A percentile compares a stretch with the other conserved stretches of the same genome.
Conservation (phyloP, 2,329 filamentous ascomycete species). For the Phyllosticta paracitricarpa region DNA sequence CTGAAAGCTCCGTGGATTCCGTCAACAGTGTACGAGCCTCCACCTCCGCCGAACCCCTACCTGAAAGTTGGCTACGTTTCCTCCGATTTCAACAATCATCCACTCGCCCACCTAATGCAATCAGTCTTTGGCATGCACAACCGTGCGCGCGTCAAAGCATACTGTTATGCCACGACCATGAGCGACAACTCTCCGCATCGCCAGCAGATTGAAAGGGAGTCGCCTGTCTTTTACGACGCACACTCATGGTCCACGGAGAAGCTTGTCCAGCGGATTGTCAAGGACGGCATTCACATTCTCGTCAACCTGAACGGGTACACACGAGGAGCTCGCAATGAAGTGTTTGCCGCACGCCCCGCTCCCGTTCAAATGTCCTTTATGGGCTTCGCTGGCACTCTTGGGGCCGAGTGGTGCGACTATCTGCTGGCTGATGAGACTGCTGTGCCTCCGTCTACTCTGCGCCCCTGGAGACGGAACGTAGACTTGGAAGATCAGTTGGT, state of each 20-base stretch:
- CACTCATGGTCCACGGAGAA: slow-evolving; percentile 78
- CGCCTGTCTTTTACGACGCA: slow-evolving; percentile 82
- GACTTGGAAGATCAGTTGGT: slow-evolving; percentile 57
- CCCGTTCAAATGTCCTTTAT: slow-evolving; percentile 99
- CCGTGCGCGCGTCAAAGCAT: slow-evolving; percentile 61
- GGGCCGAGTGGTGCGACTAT: slow-evolving; percentile 98
- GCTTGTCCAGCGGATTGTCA: slow-evolving; percentile 74
- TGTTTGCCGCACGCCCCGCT: slow-evolving; percentile 88
- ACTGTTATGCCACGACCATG: slow-evolving; percentile 89
- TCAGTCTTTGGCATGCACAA: slow-evolving; percentile 94
- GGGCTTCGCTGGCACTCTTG: slow-evolving; percentile 93
- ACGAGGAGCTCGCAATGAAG: slow-evolving; percentile 88
- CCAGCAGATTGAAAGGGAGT: slow-evolving; percentile 84
- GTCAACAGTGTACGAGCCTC: slow-evolving; percentile 69
- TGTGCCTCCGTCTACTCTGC: slow-evolving; percentile 70
- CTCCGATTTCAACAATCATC: slow-evolving; percentile 98
- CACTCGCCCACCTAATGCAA: slow-evolving; percentile 94
- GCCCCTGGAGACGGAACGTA: slow-evolving; percentile 67
- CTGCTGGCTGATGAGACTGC: slow-evolving; percentile 83
- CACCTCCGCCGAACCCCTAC: slow-evolving; percentile 66
- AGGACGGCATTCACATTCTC: slow-evolving; percentile 85
- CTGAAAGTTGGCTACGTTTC: slow-evolving; percentile 95
- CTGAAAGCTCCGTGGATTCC: slow-evolving; percentile 82
- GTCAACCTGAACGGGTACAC: slow-evolving; percentile 99
- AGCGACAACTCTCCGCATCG: slow-evolving; percentile 86